Evolutionary conservation across 495 filamentous ascomycete species (phyloP).

Genomic region (Talaromyces liani): DNA sequence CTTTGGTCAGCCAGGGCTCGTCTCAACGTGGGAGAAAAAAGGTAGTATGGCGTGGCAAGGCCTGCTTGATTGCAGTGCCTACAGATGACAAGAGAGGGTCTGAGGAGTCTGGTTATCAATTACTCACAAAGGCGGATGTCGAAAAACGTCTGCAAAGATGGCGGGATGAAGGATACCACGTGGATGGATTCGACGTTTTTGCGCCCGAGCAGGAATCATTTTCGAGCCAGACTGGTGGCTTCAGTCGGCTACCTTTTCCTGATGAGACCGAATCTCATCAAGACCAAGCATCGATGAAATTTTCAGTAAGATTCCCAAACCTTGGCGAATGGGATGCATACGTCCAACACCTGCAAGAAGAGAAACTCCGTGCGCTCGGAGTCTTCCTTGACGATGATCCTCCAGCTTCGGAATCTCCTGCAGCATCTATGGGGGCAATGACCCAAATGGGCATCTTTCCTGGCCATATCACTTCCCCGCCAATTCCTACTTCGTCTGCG

Average conservation of each 20-base stretch:
- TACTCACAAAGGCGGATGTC: slow-evolving; percentile 54
- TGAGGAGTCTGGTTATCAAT: slow-evolving; percentile 48
- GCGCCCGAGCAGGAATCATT: slow-evolving; percentile 25
- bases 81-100: slow-evolving; percentile 55
- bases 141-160: slow-evolving; percentile 59
- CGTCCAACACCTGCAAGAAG: slow-evolving; percentile 71
- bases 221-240: slow-evolving; percentile 30
- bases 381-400: slow-evolving; percentile 70
- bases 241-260: slow-evolving; percentile 71
- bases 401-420: slow-evolving; percentile 64
- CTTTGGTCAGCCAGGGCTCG: slow-evolving; percentile 3
- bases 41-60: slow-evolving; percentile 62
- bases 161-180: slow-evolving; percentile 69
- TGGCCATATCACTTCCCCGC: slow-evolving; percentile 50
- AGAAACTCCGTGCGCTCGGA: slow-evolving; percentile 83
- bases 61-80: slow-evolving; percentile 64
- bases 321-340: slow-evolving; percentile 74
- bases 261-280: slow-evolving; percentile 49
- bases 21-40: slow-evolving; percentile 33
- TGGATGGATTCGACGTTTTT: slow-evolving; percentile 61
- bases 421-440: slow-evolving; percentile 55
- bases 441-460: slow-evolving; percentile 51
- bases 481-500: slow-evolving; percentile 42
- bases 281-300: slow-evolving; percentile 45
- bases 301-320: slow-evolving; percentile 70